Conservation (phyloP, 495 filamentous ascomycete genomes). For the Hypoxylon trugodes region DNA sequence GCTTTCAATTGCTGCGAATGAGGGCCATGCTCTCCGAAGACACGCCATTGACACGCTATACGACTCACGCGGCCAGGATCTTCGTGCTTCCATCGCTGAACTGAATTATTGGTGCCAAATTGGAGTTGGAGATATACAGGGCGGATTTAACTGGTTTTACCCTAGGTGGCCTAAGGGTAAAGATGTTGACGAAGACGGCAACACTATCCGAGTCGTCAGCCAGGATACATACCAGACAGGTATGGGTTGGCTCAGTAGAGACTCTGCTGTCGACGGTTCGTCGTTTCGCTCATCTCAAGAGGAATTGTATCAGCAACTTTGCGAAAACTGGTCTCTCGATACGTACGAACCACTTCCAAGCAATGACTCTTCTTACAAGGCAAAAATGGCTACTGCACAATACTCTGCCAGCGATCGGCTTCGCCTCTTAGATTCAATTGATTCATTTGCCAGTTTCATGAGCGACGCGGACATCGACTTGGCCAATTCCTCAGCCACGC, state of each 20-base stretch:
- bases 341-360: slow-evolving; percentile 53
- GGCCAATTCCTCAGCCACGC: slow-evolving; percentile 6
- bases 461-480: slow-evolving; percentile 61
- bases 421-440: slow-evolving; percentile 44
- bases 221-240: slow-evolving; percentile 76
- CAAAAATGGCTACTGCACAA: slow-evolving; percentile 33
- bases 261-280: slow-evolving; percentile 46
- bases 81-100: slow-evolving; percentile 85
- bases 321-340: slow-evolving; percentile 67
- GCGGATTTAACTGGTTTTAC: slow-evolving; percentile 90
- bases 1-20: slow-evolving; percentile 83
- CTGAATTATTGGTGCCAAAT: slow-evolving; percentile 98
- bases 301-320: slow-evolving; percentile 62
- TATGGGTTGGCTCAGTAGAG: slow-evolving; percentile 79
- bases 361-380: slow-evolving; percentile 44
- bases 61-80: slow-evolving; percentile 68
- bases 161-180: slow-evolving; percentile 73
- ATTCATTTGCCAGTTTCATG: slow-evolving; percentile 49
- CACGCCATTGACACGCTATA: slow-evolving; percentile 75
- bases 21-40: slow-evolving; percentile 83
- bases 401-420: slow-evolving; percentile 27
- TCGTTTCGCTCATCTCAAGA: slow-evolving; percentile 50
- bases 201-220: slow-evolving; percentile 81
- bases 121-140: slow-evolving; percentile 86
- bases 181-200: slow-evolving; percentile 71